Conservation (phyloP, 1,284 basidiomycete species). For the Porodaedalea pini region DNA sequence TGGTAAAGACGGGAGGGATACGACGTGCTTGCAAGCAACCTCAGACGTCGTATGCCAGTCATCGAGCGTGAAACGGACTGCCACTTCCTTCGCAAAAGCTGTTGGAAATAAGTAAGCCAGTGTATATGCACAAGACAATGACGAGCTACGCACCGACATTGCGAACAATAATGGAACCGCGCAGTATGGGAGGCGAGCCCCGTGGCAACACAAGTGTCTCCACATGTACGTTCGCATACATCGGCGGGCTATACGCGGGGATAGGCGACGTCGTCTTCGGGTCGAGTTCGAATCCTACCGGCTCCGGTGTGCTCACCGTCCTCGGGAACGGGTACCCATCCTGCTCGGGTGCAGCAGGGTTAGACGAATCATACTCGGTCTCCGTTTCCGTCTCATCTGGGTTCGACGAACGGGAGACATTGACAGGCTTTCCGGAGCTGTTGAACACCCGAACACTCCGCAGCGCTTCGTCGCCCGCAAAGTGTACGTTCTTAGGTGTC, state of each 20-base stretch:
- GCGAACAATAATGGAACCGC: constrained; percentile 46
- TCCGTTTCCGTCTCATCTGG: constrained; percentile 79
- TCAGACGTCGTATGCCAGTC: constrained; percentile 93
- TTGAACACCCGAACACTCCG: constrained; percentile 84
- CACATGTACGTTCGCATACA: constrained; percentile 44
- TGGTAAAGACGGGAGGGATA: constrained; percentile 47
- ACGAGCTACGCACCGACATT: constrained; percentile 45
- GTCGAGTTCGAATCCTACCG: constrained; percentile 43
- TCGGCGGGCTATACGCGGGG: constrained; percentile 36
- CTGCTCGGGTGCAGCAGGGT: constrained; percentile 15
- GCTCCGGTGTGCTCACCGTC: background rate
- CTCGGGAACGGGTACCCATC: constrained; percentile 37
- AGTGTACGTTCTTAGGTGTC: constrained; percentile 84
- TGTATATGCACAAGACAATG: constrained; percentile 63
- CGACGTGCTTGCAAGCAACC: constrained; percentile 66
- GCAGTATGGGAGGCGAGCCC: constrained; percentile 41
- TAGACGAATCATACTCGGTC: constrained; percentile 53
- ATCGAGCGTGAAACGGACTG: constrained; percentile 88
- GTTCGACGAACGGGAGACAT: constrained; percentile 50
- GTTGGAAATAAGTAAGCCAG: constrained; percentile 32
- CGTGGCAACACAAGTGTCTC: constrained; percentile 46
- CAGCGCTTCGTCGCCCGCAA: constrained; percentile 64
- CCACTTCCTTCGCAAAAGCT: constrained; percentile 84
- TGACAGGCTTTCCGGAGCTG: constrained; percentile 74
- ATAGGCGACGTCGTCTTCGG: constrained; percentile 38